Evolutionary conservation across 805 yeast genomes (phyloP), one percentile per base, ranked within the genome.

Genomic region (Candida patagonica): DNA sequence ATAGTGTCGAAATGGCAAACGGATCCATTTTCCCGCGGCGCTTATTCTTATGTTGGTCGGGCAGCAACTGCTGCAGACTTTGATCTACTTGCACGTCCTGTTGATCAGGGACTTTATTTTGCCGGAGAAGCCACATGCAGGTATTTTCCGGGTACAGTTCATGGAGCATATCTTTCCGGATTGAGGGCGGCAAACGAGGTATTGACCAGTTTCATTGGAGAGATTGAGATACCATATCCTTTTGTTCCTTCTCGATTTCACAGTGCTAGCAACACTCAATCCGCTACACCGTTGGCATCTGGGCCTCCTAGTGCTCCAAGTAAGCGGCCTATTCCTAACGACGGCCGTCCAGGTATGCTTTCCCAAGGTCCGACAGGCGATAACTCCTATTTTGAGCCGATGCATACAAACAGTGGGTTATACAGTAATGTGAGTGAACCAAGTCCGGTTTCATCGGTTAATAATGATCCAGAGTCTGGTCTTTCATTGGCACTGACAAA

Each of bases 11-110:
- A 75, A 21, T 89, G 97, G 97, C 80, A 94, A 1, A 55, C 57
- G 2, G 94, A 88, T 49, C 85, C 86, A 1, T 84, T 69, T 53
- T 70, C 84, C 2, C 62, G 82, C 41, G 97, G 97, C 2, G 77
- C 95, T 1, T 89, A 85, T 58, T 64, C 68, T 8, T 65, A 62
- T 41, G 63, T 65, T 10, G 70, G 69, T 2, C 50, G 53, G 7
- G 66, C 63, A 20, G 68, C 66, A n/a, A 60, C 66, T 1, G 65
- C 62, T 2, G 66, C 59, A 0, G 70, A 65, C 41, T 67, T 62
- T 41, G 68, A 65, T 34, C 41, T 54, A 8, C 47, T 66, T 30
- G 67, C 68, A 1, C 48, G 63, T 15, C 66, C 68, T 1, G 57
- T 62, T 2, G 56, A 53, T 29, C 50, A 57, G 21, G 52, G 59